Base-by-base conservation (phyloP, 768 basidiomycete genomes). In the Trametes maxima region DNA sequence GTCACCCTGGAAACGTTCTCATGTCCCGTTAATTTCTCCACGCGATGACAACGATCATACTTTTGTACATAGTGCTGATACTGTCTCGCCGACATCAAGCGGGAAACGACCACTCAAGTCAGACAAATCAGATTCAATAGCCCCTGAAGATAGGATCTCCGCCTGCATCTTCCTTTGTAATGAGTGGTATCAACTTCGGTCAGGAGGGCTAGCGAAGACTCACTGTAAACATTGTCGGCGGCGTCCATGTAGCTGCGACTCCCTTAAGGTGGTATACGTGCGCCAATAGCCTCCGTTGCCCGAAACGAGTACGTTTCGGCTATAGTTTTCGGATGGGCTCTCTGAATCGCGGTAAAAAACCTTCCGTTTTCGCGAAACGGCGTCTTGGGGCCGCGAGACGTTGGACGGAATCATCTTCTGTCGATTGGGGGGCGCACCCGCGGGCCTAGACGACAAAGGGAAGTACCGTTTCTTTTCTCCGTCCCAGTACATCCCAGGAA, bases 401-500 rank as follows among this genome's bases (percentile, higher is more conserved):
- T n/a, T 22, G 39, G 22, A 6, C 14, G 19, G 14, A 22, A 21
- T 7, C 25, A 8, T 17, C n/a, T 12, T 21, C 36, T 24, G 28
- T n/a, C 21, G 50, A 25, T 40, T 35, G 10, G 52, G 42, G 1
- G 12, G 36, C 35, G 39, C 39, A 1, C 60, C 55, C 2, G 51
- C 49, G 45, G 63, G 66, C 53, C 54, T 63, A 1, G 70, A 69
- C 1, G 70, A 45, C 11, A 70, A 25, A 14, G 73, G 72, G 43
- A 73, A 75, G 46, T 75, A 75, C 12, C 72, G 68, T 22, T 69
- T 60, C 43, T 65, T 67, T 1, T 61, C 64, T 45, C 67, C 69
- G 52, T 75, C 74, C 68, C 71, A 75, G 58, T 75, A 75, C 19
- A 74, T 56, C 1, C 74, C 74, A 16, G 74, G 74, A 14, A 75